A percentile compares a stretch with the other conserved stretches of the same genome.
Evolutionary conservation across 805 yeast species (phyloP).

Genomic region (Wickerhamiella domercqiae): DNA sequence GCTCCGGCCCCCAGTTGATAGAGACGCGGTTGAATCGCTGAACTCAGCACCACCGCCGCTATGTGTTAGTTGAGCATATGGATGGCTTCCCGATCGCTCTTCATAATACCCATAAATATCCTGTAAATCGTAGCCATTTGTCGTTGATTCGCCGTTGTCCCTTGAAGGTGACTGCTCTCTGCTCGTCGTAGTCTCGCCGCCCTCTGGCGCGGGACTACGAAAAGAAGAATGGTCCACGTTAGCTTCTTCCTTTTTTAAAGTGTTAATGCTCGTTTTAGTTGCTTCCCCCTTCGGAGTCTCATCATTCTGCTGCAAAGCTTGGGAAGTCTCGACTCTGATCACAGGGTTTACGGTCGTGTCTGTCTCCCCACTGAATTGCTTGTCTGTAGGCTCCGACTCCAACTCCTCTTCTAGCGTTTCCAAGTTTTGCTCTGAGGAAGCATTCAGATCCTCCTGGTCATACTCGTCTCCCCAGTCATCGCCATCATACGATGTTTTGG

Average conservation of each 20-base stretch:
- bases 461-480: constrained; percentile 25
- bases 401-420: neutral
- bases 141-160: constrained; percentile 1
- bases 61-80: constrained; percentile 11
- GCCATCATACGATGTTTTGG: constrained; percentile 24
- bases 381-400: neutral
- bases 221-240: neutral
- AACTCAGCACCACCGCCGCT: constrained; percentile 1
- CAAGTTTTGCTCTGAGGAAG: too few species aligned
- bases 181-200: too few species aligned
- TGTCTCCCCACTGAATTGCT: too few species aligned
- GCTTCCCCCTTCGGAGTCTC: neutral
- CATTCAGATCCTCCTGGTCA: constrained; percentile 16
- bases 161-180: neutral
- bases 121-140: constrained; percentile 4
- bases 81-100: constrained; percentile 13
- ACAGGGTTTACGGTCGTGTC: neutral
- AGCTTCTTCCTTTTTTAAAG: neutral
- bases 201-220: neutral
- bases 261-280: neutral
- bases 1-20: constrained; percentile 19
- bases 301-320: too few species aligned
- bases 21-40: constrained; percentile 19
- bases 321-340: too few species aligned
- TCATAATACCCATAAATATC: constrained; percentile 19